phyloP scores from a whole-genome alignment of 225 moss, liverwort and hornwort genomes.

The Pleurozium schreberi region DNA sequence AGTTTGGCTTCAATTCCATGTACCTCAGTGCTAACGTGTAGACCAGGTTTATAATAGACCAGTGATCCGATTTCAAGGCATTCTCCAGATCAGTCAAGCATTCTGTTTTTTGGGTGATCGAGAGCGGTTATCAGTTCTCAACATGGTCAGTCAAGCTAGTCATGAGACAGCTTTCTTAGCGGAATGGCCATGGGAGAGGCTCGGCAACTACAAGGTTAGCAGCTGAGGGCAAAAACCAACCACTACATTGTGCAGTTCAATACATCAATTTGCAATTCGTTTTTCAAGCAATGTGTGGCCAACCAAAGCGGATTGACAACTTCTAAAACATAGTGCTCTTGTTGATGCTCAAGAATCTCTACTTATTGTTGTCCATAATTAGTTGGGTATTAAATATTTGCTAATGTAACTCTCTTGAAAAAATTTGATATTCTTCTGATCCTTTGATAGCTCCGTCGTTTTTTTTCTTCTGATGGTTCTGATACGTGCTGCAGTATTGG shows the following conservation, averaged over 20 bases:
- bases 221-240: neutral
- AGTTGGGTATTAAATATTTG: too few relatives aligned
- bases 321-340: neutral
- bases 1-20: neutral
- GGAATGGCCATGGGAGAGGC: slow-evolving; percentile 37
- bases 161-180: neutral
- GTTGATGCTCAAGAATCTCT: neutral
- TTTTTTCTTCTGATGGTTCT: neutral
- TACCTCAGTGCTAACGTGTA: neutral
- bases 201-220: slow-evolving; percentile 43
- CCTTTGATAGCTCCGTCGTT: neutral
- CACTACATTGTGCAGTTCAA: neutral
- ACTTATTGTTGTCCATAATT: neutral
- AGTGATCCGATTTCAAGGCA: too few relatives aligned
- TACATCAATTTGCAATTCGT: neutral
- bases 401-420: neutral
- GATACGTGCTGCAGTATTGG: slow-evolving; percentile 48
- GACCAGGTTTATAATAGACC: too few relatives aligned
- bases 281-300: neutral
- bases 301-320: neutral
- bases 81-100: neutral
- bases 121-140: neutral
- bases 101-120: neutral
- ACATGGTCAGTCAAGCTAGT: slow-evolving; percentile 2
- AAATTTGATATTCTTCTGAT: neutral